phyloP scores from a whole-genome alignment of 225 moss, liverwort and hornwort species.

The Bryoerythrophyllum caledonicum region DNA sequence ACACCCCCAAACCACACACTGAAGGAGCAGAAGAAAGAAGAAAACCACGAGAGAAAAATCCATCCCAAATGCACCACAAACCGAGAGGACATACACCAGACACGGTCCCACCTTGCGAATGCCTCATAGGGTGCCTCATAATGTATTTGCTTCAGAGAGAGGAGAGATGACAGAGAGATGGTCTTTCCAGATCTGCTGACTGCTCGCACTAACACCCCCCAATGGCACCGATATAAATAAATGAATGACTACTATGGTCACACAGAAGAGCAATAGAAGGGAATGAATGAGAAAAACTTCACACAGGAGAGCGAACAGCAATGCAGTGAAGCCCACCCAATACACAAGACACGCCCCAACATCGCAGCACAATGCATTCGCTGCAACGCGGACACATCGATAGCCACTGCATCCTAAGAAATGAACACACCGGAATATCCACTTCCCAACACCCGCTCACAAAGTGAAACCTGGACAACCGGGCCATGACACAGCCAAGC shows the following conservation, averaged over 20 bases:
- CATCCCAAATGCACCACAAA: constrained; percentile 32
- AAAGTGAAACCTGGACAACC: constrained; percentile 23
- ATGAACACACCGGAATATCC: neutral
- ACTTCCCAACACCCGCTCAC: constrained; percentile 17
- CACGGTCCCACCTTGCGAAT: constrained; percentile 74
- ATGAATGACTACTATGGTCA: constrained; percentile 33
- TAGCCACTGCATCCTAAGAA: constrained; percentile 13
- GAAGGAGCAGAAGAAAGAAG: neutral
- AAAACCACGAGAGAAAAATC: neutral
- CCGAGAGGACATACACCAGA: constrained; percentile 41
- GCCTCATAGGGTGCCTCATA: constrained; percentile 74
- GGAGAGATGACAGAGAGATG: constrained; percentile 55
- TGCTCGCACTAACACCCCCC: constrained; percentile 47
- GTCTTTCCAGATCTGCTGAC: constrained; percentile 51
- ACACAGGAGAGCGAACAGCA: constrained; percentile 20
- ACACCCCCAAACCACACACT: constrained; percentile 21
- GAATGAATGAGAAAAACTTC: constrained; percentile 31
- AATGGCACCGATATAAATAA: constrained; percentile 51
- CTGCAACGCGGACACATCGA: constrained; percentile 9
- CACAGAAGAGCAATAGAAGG: constrained; percentile 26
- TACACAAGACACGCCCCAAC: constrained; percentile 11
- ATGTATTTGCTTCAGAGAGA: constrained; percentile 55
- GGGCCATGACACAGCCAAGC: constrained; percentile 17
- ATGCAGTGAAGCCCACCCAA: constrained; percentile 17
- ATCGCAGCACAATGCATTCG: constrained; percentile 16